phyloP scores from a whole-genome alignment of 164 flowering plant species.

The Taxillus chinensis region DNA sequence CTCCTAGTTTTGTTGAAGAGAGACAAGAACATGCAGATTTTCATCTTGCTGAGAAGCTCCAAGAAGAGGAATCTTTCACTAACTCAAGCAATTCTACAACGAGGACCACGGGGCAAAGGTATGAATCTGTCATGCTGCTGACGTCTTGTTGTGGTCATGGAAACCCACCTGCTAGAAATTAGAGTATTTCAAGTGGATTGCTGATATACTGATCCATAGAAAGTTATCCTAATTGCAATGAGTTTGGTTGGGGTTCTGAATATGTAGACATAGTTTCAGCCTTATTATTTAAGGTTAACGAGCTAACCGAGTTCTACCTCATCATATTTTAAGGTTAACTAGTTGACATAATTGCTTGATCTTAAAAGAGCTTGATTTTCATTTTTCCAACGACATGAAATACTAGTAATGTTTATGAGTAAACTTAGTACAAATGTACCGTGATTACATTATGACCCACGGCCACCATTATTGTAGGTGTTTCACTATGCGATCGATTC shows the following conservation, averaged over 20 bases:
- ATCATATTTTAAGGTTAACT: too few relatives aligned
- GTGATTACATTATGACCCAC: neutral
- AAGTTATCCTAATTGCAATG: neutral
- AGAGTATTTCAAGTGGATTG: neutral
- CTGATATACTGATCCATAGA: neutral
- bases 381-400: too few relatives aligned
- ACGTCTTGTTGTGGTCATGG: neutral
- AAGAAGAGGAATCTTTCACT: constrained; percentile 46
- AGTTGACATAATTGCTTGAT: too few relatives aligned
- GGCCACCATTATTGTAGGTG: too few relatives aligned
- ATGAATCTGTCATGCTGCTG: neutral
- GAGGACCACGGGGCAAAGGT: constrained; percentile 32
- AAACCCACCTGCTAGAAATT: neutral
- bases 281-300: too few relatives aligned
- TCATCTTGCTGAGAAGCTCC: constrained; percentile 83
- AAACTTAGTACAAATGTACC: neutral
- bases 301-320: too few relatives aligned
- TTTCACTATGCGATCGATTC: neutral
- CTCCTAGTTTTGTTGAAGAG: constrained; percentile 63
- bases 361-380: too few relatives aligned
- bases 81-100: constrained; percentile 12
- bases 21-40: constrained; percentile 89
- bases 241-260: too few relatives aligned
- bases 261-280: too few relatives aligned
- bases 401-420: too few relatives aligned